Conservation (phyloP, 164 flowering plant species). For the Chimonanthus salicifolius region DNA sequence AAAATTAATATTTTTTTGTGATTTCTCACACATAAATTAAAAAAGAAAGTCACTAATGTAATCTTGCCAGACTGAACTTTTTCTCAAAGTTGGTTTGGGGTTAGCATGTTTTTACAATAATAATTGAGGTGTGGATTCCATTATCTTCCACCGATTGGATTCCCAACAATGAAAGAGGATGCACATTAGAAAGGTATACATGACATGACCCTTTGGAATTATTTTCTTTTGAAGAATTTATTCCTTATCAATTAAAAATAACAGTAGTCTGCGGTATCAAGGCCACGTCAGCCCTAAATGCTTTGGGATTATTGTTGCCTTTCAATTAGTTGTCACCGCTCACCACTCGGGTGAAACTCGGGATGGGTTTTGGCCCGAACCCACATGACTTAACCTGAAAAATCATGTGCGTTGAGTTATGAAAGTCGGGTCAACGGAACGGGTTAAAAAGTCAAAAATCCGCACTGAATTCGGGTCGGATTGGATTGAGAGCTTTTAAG, state of each 20-base stretch:
- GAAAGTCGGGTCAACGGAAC: not conserved
- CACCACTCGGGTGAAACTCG: not conserved
- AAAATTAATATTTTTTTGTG: no score
- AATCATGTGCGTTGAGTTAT: not conserved
- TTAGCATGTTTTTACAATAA: not conserved
- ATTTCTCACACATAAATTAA: no score
- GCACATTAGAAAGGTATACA: not conserved
- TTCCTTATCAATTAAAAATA: not conserved
- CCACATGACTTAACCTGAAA: not conserved
- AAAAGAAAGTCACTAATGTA: no score
- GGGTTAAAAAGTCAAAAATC: not conserved
- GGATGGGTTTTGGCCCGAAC: not conserved
- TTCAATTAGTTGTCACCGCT: no score
- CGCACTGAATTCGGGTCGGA: not conserved
- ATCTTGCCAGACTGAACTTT: no score
- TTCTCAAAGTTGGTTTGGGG: no score
- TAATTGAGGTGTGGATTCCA: constrained; percentile 1
- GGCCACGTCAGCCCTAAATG: not conserved
- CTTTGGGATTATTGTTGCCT: not conserved
- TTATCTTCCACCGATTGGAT: not conserved
- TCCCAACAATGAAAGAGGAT: not conserved
- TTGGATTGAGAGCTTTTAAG: no score
- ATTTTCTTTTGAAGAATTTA: not conserved
- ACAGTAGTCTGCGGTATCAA: not conserved
- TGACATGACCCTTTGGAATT: not conserved